Base-by-base conservation (phyloP, 179 eudicot genomes). In the Vitellaria paradoxa region DNA sequence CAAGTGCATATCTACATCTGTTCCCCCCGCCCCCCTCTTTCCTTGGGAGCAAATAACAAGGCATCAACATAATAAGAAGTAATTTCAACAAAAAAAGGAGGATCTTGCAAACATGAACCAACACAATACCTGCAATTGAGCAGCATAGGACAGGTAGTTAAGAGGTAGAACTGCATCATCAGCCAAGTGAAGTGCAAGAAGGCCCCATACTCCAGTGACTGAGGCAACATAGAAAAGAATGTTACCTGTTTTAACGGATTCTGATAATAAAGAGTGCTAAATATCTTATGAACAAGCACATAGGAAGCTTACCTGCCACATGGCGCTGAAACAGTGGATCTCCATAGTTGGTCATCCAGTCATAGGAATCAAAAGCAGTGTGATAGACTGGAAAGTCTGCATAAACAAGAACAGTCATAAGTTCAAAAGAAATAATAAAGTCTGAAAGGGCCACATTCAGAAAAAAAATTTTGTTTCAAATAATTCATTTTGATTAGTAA, bases 351-450 rank as follows among this genome's bases (percentile, higher is more conserved):
- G 71, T 63, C 96, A 92, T 94, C 98, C 98, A 94, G 18, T 84
- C 83, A 68, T 89, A 94, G 55, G 98, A 87, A 83, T 94, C 98
- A 65, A 88, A 94, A 81, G 94, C 94, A 14, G 98, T 91, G 87
- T 94, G 98, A 82, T 94, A 94, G 69, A 92, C 98, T 9, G 96
- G 91, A 83, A 94, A 92, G 83, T 94, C 98, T 94, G 89, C 45
- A 65, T 14, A 57, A 57, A 20, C 55, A 75, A 37, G 24, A 49
- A 68, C 10, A 49, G 53, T 46, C 55, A 55, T 21, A 70, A 30
- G 37, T 30, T 30, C 37, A 30, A 30, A 30, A 30, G 2, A 30
- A 30, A 30, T 0, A 30, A 30, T 30, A 30, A 30, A 30, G 37
- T 30, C 37, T 30, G 37, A 30, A 30, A 30, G 37, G 37, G 37